phyloP scores from a whole-genome alignment of 2,329 filamentous ascomycete genomes.

The Botrytis elliptica region DNA sequence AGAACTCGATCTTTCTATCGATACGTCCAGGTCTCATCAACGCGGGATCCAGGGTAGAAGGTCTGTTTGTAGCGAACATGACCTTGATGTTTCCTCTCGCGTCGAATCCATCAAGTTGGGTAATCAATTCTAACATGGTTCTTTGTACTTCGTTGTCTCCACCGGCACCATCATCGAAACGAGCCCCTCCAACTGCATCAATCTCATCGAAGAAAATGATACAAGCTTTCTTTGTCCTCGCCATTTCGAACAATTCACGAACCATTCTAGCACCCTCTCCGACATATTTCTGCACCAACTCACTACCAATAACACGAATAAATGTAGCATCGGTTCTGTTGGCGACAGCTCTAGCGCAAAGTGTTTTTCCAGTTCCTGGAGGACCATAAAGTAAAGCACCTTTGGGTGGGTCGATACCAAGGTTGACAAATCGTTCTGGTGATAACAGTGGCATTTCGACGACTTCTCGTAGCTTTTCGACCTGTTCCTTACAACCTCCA shows the following conservation, averaged over 20 bases:
- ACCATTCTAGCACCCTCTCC: conserved; percentile 99
- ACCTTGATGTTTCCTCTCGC: conserved; percentile 98
- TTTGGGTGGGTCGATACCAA: conserved; percentile 99
- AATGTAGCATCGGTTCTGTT: conserved; percentile 98
- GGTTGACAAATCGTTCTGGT: conserved; percentile 93
- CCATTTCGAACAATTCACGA: conserved; percentile 98
- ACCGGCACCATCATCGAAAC: conserved; percentile 94
- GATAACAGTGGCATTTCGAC: conserved; percentile 98
- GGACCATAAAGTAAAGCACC: conserved; percentile 95
- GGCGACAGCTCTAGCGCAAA: conserved; percentile 94
- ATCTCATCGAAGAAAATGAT: conserved; percentile 99
- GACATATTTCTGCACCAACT: conserved; percentile 98
- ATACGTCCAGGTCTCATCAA: conserved; percentile 97
- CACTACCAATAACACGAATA: conserved; percentile 96
- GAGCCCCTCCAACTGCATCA: conserved; percentile 90
- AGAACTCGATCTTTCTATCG: conserved; percentile 98
- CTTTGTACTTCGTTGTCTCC: conserved; percentile 97
- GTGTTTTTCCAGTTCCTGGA: conserved; percentile 97
- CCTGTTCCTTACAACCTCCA: conserved; percentile 98
- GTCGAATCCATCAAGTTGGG: conserved; percentile 94
- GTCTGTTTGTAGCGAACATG: conserved; percentile 98
- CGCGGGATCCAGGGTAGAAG: conserved; percentile 92
- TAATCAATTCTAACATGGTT: conserved; percentile 97
- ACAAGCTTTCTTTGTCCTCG: conserved; percentile 97
- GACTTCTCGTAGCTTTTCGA: conserved; percentile 97